Evolutionary conservation across 331 rosid species (phyloP).

Genomic region (Quercus lobata): DNA sequence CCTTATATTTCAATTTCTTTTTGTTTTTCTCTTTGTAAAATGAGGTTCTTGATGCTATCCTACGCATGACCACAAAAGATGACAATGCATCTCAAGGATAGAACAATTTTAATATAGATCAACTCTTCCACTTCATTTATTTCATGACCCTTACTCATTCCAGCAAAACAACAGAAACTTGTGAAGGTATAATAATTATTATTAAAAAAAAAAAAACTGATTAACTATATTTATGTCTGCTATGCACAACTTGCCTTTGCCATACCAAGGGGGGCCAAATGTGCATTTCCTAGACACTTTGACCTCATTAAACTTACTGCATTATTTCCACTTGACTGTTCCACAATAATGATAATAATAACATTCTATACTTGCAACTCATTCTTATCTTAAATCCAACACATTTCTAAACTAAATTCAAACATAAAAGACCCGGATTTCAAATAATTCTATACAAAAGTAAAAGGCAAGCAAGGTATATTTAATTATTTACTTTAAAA

Average conservation of each 20-base stretch:
- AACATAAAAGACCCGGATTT: not conserved
- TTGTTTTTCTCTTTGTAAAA: not conserved
- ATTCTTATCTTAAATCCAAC: not conserved
- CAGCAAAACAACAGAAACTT: not conserved
- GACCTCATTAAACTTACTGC: not conserved
- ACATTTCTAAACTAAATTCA: not conserved
- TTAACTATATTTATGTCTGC: not conserved
- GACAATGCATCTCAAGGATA: not conserved
- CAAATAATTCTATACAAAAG: not conserved
- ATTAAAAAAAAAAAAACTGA: not conserved
- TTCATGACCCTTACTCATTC: not conserved
- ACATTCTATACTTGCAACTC: slow-evolving; percentile 3
- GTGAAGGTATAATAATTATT: too few species aligned
- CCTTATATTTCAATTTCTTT: not conserved
- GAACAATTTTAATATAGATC: not conserved
- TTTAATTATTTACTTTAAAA: not conserved
- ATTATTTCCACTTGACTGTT: not conserved
- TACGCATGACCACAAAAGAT: not conserved
- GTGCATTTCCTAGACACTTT: not conserved
- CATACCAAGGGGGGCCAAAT: not conserved
- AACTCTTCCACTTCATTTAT: not conserved
- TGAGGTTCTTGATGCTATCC: not conserved
- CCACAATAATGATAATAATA: not conserved
- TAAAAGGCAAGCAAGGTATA: not conserved
- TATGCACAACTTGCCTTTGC: not conserved